Evolutionary conservation across 164 flowering plant species (phyloP), one percentile per base, ranked within the genome.

Genomic region (Vitis amurensis): DNA sequence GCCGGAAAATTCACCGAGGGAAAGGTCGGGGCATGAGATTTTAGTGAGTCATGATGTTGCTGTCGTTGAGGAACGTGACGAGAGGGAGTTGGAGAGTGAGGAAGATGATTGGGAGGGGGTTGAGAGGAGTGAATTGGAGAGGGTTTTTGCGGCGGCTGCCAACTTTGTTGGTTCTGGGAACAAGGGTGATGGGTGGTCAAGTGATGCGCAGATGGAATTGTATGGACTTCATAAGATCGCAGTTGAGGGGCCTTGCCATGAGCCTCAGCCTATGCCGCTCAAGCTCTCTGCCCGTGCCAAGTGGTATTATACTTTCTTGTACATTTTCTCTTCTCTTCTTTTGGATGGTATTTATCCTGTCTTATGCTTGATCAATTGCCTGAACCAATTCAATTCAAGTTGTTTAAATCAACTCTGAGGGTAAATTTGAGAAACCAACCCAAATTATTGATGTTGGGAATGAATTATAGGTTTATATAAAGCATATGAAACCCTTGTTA

Each of bases 71-170:
- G 59, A n/a, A 29, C 5, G 16, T 23, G 79, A 64, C 50, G 68
- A 60, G 15, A 61, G 12, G 56, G 63, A 19, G 49, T 66, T 8
- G 61, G 67, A 75, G 17, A 57, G 57, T 52, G 87, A 79, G 14
- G 93, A 85, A 29, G 95, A 90, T 66, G 98, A 89, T 59, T 94
- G 98, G 97, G 98, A 92, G 63, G 98, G 97, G 66, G 84, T 94
- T 29, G 98, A 94, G 80, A 88, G 86, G 78, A 91, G 83, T 79
- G 91, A 89, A 11, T 56, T 88, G 78, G 90, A 86, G 76, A 79
- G 83, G 66, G 68, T 30, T 8, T 94, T 94, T 68, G 87, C 67
- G 2, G 73, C 76, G 27, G 92, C 94, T 19, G 80, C 77, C 2
- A 78, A 65, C 30, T 83, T 75, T 68, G 83, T 86, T 53, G 81